phyloP scores from a whole-genome alignment of 116 monocot genomes.

The Dioscorea cayenensis region DNA sequence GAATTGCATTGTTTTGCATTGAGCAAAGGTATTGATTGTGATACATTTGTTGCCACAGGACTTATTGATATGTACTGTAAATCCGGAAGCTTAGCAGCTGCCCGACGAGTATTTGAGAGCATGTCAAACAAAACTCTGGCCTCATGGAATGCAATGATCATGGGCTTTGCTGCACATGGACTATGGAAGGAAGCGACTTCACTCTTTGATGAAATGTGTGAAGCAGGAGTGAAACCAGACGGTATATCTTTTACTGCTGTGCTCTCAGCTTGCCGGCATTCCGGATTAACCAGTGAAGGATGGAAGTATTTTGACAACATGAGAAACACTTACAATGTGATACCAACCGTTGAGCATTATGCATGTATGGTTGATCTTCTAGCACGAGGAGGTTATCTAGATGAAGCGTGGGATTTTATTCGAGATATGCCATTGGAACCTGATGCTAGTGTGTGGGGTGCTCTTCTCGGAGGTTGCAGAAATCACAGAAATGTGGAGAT shows the following conservation, averaged over 20 bases:
- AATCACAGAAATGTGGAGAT: conserved; percentile 35
- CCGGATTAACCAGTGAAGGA: conserved; percentile 44
- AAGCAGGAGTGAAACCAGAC: conserved; percentile 24
- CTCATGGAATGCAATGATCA: conserved; percentile 48
- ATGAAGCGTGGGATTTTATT: conserved; percentile 59
- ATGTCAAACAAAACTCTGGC: conserved; percentile 22
- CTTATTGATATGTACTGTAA: conserved; percentile 52
- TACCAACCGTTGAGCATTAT: conserved; percentile 53
- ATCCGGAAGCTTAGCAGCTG: conserved; percentile 23
- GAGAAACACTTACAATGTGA: conserved; percentile 24
- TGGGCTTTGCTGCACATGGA: conserved; percentile 33
- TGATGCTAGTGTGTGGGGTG: conserved; percentile 50
- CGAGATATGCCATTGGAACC: conserved; percentile 38
- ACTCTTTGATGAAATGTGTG: conserved; percentile 32
- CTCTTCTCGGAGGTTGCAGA: conserved; percentile 46
- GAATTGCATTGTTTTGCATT: conserved; percentile 37
- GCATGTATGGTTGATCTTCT: conserved; percentile 73
- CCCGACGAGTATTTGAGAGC: conserved; percentile 15
- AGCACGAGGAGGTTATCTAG: conserved; percentile 47
- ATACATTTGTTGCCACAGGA: conserved; percentile 32
- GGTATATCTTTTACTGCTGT: conserved; percentile 57
- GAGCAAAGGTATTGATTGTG: conserved; percentile 19
- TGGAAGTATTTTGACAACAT: conserved; percentile 54
- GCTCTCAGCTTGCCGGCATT: conserved; percentile 46
- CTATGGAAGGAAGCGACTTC: conserved; percentile 19